Conservation (phyloP, 1,284 basidiomycete species). For the Gomphus bonarii region DNA sequence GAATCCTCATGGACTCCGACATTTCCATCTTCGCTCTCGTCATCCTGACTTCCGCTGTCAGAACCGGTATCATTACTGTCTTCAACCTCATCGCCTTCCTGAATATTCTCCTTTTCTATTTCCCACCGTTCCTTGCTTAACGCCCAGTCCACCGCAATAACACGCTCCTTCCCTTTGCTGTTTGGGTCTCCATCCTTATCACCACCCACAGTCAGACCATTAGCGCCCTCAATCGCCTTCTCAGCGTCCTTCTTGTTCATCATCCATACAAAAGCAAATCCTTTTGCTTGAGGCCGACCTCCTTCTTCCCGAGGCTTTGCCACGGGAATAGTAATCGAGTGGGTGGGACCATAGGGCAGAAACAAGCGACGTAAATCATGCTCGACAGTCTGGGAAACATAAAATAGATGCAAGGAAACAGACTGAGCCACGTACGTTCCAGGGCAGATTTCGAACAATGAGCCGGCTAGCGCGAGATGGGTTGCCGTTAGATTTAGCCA, state of each 20-base stretch:
- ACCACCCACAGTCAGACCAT: slow-evolving; percentile 57
- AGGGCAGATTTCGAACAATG: slow-evolving; percentile 89
- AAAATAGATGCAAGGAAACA: background rate
- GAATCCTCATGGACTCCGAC: slow-evolving; percentile 33
- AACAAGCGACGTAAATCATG: slow-evolving; percentile 85
- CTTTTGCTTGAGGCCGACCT: slow-evolving; percentile 45
- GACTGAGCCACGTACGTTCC: slow-evolving; percentile 27
- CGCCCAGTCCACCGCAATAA: slow-evolving; percentile 95
- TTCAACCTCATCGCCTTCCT: slow-evolving; percentile 24
- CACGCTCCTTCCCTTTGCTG: slow-evolving; percentile 40
- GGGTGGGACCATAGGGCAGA: slow-evolving; percentile 80
- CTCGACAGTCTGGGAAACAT: slow-evolving; percentile 49
- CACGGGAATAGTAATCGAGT: slow-evolving; percentile 76
- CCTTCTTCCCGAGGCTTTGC: slow-evolving; percentile 20
- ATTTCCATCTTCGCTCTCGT: slow-evolving; percentile 31
- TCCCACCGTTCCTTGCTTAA: slow-evolving; percentile 91
- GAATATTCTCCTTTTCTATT: slow-evolving; percentile 56
- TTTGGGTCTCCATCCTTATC: slow-evolving; percentile 30
- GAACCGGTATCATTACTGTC: slow-evolving; percentile 16
- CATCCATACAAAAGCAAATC: slow-evolving; percentile 97
- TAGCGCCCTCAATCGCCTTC: slow-evolving; percentile 73
- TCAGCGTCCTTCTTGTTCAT: slow-evolving; percentile 80
- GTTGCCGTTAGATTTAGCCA: slow-evolving; percentile 37
- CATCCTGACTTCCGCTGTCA: slow-evolving; percentile 24
- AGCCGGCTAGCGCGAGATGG: slow-evolving; percentile 71